Evolutionary conservation across 495 filamentous ascomycete species (phyloP), one percentile per base, ranked within the genome.

Genomic region (Podospora conica): DNA sequence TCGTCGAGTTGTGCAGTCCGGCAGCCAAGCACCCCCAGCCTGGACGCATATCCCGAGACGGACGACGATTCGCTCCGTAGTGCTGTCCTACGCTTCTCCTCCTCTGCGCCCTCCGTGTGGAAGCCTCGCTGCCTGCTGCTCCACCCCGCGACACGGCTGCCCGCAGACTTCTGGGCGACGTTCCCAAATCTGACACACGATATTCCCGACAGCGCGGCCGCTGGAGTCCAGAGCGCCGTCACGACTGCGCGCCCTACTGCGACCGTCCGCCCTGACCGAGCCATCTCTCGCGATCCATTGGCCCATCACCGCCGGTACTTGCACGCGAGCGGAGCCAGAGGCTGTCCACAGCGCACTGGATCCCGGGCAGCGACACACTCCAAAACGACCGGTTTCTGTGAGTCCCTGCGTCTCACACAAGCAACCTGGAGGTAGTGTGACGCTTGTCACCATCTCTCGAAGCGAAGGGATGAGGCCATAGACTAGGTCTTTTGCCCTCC

Each of bases 171-270:
- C 53, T 73, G 63, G 54, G 68, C 66, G 62, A 71, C 70, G 64
- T 64, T 58, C 67, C 60, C 69, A 57, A 63, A 55, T 59, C 68
- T 67, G 70, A 73, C 68, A 71, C 67, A 69, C 71, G 48, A 68
- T 63, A 63, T 72, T 73, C 68, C 71, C 71, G 69, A 75, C 73
- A 63, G 64, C 68, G 57, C 68, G 73, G 73, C 71, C 66, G 62
- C 69, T 70, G 62, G 64, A 65, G 59, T 68, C 48, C 48, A 64
- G 62, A 62, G 57, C 54, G 58, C 40, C 40, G 27, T 28, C 59
- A 65, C 65, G 60, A 9, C 59, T 67, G 66, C 64, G 33, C 58
- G 55, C 33, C 40, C 11, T 31, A 27, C 66, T 67, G 66, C 67
- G 53, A 23, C 58, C 53, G 65, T 33, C 67, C 66, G 70, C 63